These are phyloP conservation scores for Aspergillus cejpii DNA, from an alignment of 2,329 filamentous ascomycete genomes.

Conservation along the genomic window DNA sequence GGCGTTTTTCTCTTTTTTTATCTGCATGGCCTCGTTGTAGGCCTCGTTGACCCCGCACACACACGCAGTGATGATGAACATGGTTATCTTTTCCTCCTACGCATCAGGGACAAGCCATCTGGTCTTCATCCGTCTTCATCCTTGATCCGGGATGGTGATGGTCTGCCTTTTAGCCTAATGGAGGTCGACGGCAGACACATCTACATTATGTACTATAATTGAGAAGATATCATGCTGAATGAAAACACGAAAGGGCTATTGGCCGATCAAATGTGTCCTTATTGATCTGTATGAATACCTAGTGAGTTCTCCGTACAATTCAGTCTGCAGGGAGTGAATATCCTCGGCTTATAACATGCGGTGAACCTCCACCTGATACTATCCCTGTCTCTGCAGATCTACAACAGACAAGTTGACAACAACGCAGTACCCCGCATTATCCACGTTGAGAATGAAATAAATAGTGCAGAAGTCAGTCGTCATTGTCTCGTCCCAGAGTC, in stretches of 20 bases:
- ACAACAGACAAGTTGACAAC: no score
- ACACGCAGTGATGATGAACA: slow-evolving; percentile 13
- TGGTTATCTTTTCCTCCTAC: slow-evolving; percentile 3
- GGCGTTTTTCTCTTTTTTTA: slow-evolving; percentile 15
- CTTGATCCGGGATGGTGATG: not conserved
- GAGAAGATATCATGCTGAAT: not conserved
- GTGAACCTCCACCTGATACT: not conserved
- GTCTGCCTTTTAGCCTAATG: not conserved
- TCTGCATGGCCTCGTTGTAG: slow-evolving; percentile 13
- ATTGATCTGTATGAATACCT: no score
- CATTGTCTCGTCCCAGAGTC: no score
- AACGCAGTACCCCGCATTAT: not conserved
- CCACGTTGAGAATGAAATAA: no score
- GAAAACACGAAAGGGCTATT: not conserved
- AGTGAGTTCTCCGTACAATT: no score
- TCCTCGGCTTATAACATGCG: not conserved
- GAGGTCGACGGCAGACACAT: not conserved
- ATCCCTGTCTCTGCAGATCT: not conserved
- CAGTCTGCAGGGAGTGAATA: no score
- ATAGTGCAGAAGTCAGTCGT: no score
- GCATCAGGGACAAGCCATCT: not conserved
- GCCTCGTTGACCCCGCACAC: slow-evolving; percentile 12
- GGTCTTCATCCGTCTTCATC: not conserved
- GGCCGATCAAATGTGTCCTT: not conserved
- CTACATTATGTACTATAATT: not conserved